Evolutionary conservation across 2,329 filamentous ascomycete species (phyloP).

Genomic region (Pyrenophora seminiperda): DNA sequence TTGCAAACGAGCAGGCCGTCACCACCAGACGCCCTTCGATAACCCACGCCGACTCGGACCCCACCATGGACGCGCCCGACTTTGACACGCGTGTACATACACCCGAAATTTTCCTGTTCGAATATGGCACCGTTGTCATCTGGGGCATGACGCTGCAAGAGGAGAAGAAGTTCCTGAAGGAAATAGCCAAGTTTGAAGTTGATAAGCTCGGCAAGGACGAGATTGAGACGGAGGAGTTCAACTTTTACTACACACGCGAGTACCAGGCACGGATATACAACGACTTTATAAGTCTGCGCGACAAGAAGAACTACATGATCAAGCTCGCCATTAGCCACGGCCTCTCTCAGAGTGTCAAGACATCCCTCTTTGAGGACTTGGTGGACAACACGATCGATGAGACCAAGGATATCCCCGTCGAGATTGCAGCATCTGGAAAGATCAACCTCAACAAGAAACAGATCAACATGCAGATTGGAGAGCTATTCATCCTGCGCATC

Average conservation of each 20-base stretch:
- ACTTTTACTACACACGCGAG: conserved; percentile 98
- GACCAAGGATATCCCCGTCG: conserved; percentile 89
- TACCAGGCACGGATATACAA: conserved; percentile 99
- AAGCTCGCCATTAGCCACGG: conserved; percentile 97
- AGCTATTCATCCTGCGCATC: conserved; percentile 96
- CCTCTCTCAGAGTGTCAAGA: conserved; percentile 95
- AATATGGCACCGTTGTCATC: conserved; percentile 96
- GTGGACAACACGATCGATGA: conserved; percentile 92
- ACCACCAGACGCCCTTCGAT: conserved; percentile 32
- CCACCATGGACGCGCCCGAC: conserved; percentile 60
- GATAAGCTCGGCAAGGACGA: conserved; percentile 89
- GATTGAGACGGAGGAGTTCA: conserved; percentile 95
- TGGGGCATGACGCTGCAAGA: conserved; percentile 96
- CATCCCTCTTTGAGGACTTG: conserved; percentile 92
- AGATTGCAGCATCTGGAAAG: conserved; percentile 90
- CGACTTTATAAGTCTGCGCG: conserved; percentile 93
- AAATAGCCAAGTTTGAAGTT: conserved; percentile 90
- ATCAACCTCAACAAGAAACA: conserved; percentile 85
- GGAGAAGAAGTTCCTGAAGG: conserved; percentile 88
- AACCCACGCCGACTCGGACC: conserved; percentile 40
- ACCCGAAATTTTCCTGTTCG: conserved; percentile 93
- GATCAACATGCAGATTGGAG: conserved; percentile 99
- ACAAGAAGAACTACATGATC: conserved; percentile 97
- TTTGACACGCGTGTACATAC: conserved; percentile 89
- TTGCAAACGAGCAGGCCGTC: conserved; percentile 35